phyloP scores from a whole-genome alignment of 2,329 filamentous ascomycete genomes.

The Rhynchosporium agropyri region DNA sequence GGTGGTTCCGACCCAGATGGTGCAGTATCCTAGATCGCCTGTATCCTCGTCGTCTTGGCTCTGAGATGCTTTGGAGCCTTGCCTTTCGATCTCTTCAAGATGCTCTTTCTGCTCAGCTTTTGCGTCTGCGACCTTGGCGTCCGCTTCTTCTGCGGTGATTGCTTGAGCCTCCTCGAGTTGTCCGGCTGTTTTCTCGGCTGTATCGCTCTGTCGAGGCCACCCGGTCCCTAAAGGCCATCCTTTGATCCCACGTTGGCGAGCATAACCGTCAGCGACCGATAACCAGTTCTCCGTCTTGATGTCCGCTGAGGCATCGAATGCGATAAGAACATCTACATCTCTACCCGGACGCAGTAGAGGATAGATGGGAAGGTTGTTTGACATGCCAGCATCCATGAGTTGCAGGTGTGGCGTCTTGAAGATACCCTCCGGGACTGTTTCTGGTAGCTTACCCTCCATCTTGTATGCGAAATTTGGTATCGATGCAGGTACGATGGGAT shows the following conservation, averaged over 20 bases:
- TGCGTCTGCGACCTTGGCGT: slow-evolving; percentile 65
- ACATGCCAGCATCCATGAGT: slow-evolving; percentile 98
- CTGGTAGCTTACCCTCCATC: slow-evolving; percentile 74
- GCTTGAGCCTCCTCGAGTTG: slow-evolving; percentile 70
- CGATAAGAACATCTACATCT: slow-evolving; percentile 85
- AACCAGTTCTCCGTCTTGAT: slow-evolving; percentile 96
- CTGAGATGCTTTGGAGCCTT: slow-evolving; percentile 24
- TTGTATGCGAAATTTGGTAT: slow-evolving; percentile 89
- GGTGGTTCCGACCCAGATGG: slow-evolving; percentile 88
- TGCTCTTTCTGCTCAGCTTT: slow-evolving; percentile 50
- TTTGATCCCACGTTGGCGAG: slow-evolving; percentile 83
- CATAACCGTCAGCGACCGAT: slow-evolving; percentile 90
- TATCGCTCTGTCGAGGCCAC: slow-evolving; percentile 72
- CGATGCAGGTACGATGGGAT: slow-evolving; percentile 88
- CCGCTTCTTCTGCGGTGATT: slow-evolving; percentile 58
- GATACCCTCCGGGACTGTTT: slow-evolving; percentile 77
- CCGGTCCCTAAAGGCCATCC: slow-evolving; percentile 96
- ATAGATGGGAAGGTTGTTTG: slow-evolving; percentile 96
- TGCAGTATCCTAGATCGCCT: slow-evolving; percentile 84
- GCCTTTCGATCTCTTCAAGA: slow-evolving; percentile 40
- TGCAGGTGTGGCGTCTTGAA: slow-evolving; percentile 72
- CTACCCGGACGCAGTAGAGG: slow-evolving; percentile 86
- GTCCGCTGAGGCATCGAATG: slow-evolving; percentile 90
- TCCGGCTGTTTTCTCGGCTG: slow-evolving; percentile 60
- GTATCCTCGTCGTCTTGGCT: slow-evolving; percentile 45